Base-by-base conservation (phyloP, 1,139 yeast genomes). In the Taiozyma sp. region DNA sequence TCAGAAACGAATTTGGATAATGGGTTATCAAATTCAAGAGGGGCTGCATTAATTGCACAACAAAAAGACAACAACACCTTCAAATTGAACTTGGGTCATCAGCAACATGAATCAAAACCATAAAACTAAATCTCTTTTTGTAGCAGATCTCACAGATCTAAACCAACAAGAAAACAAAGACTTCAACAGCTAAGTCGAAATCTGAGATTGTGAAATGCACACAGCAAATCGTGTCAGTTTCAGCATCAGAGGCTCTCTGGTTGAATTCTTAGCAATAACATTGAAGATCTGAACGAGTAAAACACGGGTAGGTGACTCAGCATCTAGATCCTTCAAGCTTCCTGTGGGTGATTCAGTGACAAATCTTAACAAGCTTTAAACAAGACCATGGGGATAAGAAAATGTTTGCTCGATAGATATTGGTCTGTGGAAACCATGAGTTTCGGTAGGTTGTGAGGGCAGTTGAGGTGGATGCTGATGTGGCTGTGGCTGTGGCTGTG, bases 31-130 rank as follows among this genome's bases (percentile, higher is more conserved):
- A 93, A 74, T 62, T 90, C 96, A 16, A 81, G 73, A 2, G n/a
- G n/a, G 96, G 83, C 45, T 87, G 79, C 39, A 93, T 83, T 54
- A 95, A 75, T 52, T 90, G 90, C 32, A 87, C 87, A 56, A 83
- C 79, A 63, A 93, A 93, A 73, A 1, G 92, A 79, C 44, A 81
- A 73, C 63, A 93, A 83, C 4, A 92, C 96, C 8, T 87, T 83
- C 52, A 82, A 80, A 67, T 92, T 89, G 68, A 84, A 88, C 67
- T 91, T 91, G 53, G 80, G 63, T 86, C 89, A 65, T 93, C 98
- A 36, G 87, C 83, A 1, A 96, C 89, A 66, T 88, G 88, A 29
- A 92, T 84, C 56, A n/a, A n/a, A 95, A 76, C 98, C 98, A 93
- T 81, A 96, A 81, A 30, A 87, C 83, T 27, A 93, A 96, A 71